Base-by-base conservation (phyloP, 257 asterid genomes). In the Gentiana straminea region DNA sequence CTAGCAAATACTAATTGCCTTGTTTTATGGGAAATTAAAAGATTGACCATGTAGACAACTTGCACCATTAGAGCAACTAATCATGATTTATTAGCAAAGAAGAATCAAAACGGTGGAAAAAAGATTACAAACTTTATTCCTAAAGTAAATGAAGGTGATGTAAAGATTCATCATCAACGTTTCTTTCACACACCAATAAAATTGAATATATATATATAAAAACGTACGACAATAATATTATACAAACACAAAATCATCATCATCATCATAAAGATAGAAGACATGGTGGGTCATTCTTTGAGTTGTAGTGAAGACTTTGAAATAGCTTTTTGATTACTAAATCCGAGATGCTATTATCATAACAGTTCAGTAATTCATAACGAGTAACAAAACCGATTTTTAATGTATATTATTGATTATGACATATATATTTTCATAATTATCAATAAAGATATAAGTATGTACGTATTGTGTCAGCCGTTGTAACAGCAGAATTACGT, bases 241-340 rank as follows among this genome's bases (percentile, higher is more conserved):
- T 11, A 57, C 47, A 24, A 32, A 52, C 35, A 33, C 11, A 62
- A 54, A 57, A 51, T 4, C 33, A 59, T 24, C 24, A n/a, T 0
- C 54, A 60, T 55, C 59, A 52, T 2, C 24, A 24, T 24, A 49
- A 63, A 61, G 63, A 64, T 55, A 52, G 74, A 86, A 65, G 92
- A 79, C 85, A 80, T 43, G 51, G 72, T 84, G 75, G 85, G 84
- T 34, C 92, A 66, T 60, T 62, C 48, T 67, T 78, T 69, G 84
- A 77, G 92, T 76, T 81, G 84, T 52, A 73, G 76, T 73, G 80
- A 80, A 78, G 96, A 78, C 89, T 81, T 84, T 70, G 51, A 61
- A 49, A 77, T 59, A 41, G 46, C 46, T 56, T 63, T 73, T 62
- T 70, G 68, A 77, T 80, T 73, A 68, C 52, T 56, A 54, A 58